A percentile compares a stretch with the other conserved stretches of the same genome.
These are phyloP conservation scores for Combretum micranthum DNA, from an alignment of 345 rosid genomes.

Conservation along the genomic window DNA sequence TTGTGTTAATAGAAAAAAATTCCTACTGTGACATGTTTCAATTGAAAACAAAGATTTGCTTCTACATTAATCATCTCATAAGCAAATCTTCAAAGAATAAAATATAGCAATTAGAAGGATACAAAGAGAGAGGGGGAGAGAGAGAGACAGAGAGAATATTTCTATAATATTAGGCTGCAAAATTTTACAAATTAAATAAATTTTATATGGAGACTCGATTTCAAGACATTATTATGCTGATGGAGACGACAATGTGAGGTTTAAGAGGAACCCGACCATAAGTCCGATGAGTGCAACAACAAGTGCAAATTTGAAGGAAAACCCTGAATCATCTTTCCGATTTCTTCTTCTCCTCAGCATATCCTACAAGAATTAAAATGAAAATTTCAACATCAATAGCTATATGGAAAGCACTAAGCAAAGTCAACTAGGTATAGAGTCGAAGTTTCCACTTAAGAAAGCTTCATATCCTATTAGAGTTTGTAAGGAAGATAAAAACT, in stretches of 20 bases:
- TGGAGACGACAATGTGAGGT: conserved; percentile 52
- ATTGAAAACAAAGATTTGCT: too few species aligned
- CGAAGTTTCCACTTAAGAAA: too few species aligned
- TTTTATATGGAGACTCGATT: neutral
- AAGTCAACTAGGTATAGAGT: neutral
- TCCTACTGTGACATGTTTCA: too few species aligned
- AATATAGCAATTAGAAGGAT: conserved; percentile 12
- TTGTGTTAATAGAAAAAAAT: too few species aligned
- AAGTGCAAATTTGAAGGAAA: conserved; percentile 66
- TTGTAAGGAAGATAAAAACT: too few species aligned
- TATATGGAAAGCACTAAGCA: neutral
- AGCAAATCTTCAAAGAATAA: neutral
- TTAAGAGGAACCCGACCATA: conserved; percentile 67
- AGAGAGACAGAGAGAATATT: conserved; percentile 7
- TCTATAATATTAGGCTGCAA: conserved; percentile 18
- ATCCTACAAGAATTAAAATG: conserved; percentile 36
- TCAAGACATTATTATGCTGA: conserved; percentile 1
- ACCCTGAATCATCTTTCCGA: conserved; percentile 40
- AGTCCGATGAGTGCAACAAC: conserved; percentile 78
- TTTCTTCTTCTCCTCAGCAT: conserved; percentile 59
- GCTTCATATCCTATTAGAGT: too few species aligned
- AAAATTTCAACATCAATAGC: neutral
- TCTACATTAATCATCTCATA: neutral
- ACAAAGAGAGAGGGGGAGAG: conserved; percentile 23
- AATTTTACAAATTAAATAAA: conserved; percentile 2